Percentiles rank a stretch among this genome's conserved stretches.
These are phyloP conservation scores for Oryza rufipogon DNA, from an alignment of 176 grass and related monocot genomes.

Conservation along the genomic window DNA sequence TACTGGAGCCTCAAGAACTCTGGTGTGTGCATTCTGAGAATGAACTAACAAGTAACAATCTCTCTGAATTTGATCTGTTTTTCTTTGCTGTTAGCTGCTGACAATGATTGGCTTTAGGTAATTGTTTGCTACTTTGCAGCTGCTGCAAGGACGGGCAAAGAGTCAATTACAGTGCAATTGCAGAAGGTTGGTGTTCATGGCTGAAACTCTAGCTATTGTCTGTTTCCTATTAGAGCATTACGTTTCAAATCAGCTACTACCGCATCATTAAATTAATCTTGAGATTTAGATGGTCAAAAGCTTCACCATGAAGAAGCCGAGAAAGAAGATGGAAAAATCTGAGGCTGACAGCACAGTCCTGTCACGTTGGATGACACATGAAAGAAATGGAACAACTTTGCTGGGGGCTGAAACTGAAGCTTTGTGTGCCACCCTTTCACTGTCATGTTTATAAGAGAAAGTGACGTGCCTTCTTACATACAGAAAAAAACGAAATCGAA, in stretches of 20 bases:
- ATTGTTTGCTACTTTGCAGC: slow-evolving; percentile 33
- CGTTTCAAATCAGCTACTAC: slow-evolving; percentile 32
- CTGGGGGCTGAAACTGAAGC: not conserved
- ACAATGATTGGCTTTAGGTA: slow-evolving; percentile 31
- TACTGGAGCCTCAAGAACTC: slow-evolving; percentile 1
- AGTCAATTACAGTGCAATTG: slow-evolving; percentile 15
- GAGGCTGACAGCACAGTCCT: not conserved
- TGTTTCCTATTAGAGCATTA: not conserved
- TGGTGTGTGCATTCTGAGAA: not conserved
- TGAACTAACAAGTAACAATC: too few species aligned
- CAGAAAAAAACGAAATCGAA: slow-evolving; percentile 22
- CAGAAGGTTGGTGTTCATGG: slow-evolving; percentile 33
- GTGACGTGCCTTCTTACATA: slow-evolving; percentile 33
- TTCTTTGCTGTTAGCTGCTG: slow-evolving; percentile 9
- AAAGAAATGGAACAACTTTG: slow-evolving; percentile 25
- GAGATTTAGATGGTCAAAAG: slow-evolving; percentile 26
- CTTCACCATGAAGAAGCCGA: slow-evolving; percentile 27
- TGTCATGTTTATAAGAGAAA: slow-evolving; percentile 47
- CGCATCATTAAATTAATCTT: slow-evolving; percentile 18
- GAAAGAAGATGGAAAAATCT: not conserved
- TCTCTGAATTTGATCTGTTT: not conserved
- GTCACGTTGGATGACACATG: slow-evolving; percentile 26
- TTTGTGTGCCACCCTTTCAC: slow-evolving; percentile 3
- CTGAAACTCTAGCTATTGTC: not conserved
- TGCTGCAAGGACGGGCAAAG: slow-evolving; percentile 8